These are phyloP conservation scores for Rhodomyrtus psidioides DNA, from an alignment of 441 rosid genomes.

Conservation along the genomic window DNA sequence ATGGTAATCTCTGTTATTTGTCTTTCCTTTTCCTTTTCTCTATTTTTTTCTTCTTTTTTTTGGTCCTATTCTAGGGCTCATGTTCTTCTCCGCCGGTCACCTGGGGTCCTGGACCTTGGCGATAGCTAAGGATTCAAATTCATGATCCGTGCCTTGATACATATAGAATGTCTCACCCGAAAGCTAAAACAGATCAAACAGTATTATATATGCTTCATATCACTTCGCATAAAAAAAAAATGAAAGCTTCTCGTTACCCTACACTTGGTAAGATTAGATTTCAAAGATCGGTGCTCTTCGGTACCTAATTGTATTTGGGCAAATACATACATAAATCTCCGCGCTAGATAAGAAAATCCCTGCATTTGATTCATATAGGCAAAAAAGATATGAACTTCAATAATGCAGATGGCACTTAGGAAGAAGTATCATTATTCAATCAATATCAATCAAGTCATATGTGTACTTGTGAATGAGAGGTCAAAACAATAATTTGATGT, in stretches of 20 bases:
- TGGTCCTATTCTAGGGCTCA: neutral
- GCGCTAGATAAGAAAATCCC: neutral
- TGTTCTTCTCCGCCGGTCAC: neutral
- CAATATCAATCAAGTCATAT: neutral
- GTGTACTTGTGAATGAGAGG: neutral
- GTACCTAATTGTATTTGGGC: too few relatives aligned
- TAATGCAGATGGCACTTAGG: neutral
- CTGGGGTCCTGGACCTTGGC: fast-evolving
- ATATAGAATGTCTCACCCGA: too few relatives aligned
- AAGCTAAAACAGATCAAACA: too few relatives aligned
- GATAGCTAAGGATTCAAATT: neutral
- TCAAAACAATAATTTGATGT: neutral
- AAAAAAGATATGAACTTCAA: neutral
- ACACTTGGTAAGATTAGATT: neutral
- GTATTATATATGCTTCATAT: neutral
- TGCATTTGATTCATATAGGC: neutral
- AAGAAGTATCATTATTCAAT: neutral
- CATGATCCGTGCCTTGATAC: too few relatives aligned
- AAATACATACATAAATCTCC: neutral
- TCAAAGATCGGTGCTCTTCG: neutral
- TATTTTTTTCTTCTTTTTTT: too few relatives aligned
- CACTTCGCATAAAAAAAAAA: neutral
- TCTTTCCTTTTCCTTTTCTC: neutral
- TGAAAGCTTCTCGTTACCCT: neutral
- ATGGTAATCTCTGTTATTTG: neutral